Evolutionary conservation across 2,329 filamentous ascomycete genomes (phyloP).

Genomic region (Didymella exigua): DNA sequence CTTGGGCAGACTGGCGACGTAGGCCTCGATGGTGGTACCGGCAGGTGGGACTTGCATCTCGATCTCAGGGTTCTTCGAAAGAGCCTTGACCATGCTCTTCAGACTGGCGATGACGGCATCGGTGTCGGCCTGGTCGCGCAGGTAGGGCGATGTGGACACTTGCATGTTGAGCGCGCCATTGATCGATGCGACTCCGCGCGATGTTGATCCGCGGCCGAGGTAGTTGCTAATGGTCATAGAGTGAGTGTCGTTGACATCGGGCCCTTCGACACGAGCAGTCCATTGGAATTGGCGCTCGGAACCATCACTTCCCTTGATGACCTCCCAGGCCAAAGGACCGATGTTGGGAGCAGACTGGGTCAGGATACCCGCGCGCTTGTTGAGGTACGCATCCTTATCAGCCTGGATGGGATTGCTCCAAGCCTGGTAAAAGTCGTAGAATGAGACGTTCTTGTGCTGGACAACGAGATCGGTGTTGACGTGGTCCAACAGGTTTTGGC

Average conservation of each 20-base stretch:
- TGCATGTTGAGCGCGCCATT: constrained; percentile 62
- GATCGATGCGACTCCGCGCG: constrained; percentile 66
- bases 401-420: constrained; percentile 54
- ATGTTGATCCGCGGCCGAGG: constrained; percentile 68
- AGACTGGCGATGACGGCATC: constrained; percentile 69
- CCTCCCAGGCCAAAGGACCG: constrained; percentile 66
- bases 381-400: constrained; percentile 52
- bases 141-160: constrained; percentile 65
- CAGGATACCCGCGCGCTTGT: constrained; percentile 63
- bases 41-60: constrained; percentile 61
- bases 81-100: constrained; percentile 62
- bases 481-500: constrained; percentile 58
- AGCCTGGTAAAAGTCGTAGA: constrained; percentile 70
- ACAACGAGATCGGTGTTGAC: constrained; percentile 64
- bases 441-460: constrained; percentile 58
- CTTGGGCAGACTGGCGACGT: constrained; percentile 55
- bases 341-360: constrained; percentile 70
- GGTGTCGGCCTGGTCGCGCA: constrained; percentile 62
- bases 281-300: constrained; percentile 69
- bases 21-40: constrained; percentile 60
- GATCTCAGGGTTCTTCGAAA: constrained; percentile 61
- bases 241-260: constrained; percentile 49
- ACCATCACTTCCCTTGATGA: constrained; percentile 62
- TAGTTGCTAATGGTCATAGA: constrained; percentile 58
- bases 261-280: constrained; percentile 67